phyloP scores from a whole-genome alignment of 2,329 filamentous ascomycete genomes.

The Tolypocladium paradoxum region DNA sequence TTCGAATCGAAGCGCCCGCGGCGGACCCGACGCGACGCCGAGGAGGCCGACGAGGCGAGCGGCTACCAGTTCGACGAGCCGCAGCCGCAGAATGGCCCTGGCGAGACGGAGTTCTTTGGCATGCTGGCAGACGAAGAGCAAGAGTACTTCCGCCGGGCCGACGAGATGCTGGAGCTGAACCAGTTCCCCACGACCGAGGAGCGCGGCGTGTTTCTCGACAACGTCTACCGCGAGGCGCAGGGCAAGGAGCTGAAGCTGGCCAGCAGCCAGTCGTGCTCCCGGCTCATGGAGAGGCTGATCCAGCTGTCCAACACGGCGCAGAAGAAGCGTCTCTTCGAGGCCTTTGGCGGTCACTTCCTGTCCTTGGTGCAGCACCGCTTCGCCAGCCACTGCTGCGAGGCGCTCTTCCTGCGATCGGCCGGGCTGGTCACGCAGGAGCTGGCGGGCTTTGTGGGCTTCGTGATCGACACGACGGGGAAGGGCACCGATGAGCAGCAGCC shows the following conservation, averaged over 20 bases:
- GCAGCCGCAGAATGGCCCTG: slow-evolving; percentile 14
- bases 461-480: slow-evolving; percentile 32
- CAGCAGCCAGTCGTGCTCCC: slow-evolving; percentile 89
- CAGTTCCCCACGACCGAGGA: slow-evolving; percentile 72
- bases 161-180: slow-evolving; percentile 82
- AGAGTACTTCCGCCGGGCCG: slow-evolving; percentile 86
- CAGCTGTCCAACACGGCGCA: slow-evolving; percentile 67
- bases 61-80: slow-evolving; percentile 13
- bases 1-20: slow-evolving; percentile 15
- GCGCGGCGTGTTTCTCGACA: slow-evolving; percentile 60
- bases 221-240: slow-evolving; percentile 74
- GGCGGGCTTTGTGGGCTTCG: slow-evolving; percentile 33
- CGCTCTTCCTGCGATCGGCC: slow-evolving; percentile 75
- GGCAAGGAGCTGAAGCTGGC: slow-evolving; percentile 95
- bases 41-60: slow-evolving; percentile 6
- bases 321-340: slow-evolving; percentile 77
- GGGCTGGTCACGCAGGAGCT: slow-evolving; percentile 68
- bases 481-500: slow-evolving; percentile 33
- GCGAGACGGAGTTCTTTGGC: slow-evolving; percentile 75
- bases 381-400: slow-evolving; percentile 94
- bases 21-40: slow-evolving; percentile 9
- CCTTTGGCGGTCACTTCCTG: slow-evolving; percentile 78
- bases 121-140: slow-evolving; percentile 88
- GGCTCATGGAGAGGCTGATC: slow-evolving; percentile 85
- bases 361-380: slow-evolving; percentile 91